phyloP scores from a whole-genome alignment of 176 grass and related monocot genomes.

The Saccharum officinarum region DNA sequence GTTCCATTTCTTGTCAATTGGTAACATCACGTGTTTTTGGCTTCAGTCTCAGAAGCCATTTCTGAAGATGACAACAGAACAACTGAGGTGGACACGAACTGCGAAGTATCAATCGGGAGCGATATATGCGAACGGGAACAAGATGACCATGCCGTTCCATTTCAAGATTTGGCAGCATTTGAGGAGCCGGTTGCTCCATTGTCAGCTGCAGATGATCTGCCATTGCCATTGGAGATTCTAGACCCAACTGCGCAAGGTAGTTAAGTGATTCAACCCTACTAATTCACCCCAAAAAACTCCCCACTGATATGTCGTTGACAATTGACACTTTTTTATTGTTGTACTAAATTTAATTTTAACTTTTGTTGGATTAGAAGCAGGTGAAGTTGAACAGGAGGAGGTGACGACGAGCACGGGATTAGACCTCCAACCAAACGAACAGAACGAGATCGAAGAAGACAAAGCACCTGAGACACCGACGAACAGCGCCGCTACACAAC shows the following conservation, averaged over 20 bases:
- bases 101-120: slow-evolving; percentile 75
- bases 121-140: slow-evolving; percentile 73
- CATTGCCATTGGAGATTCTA: slow-evolving; percentile 24
- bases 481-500: slow-evolving; percentile 46
- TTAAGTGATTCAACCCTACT: slow-evolving; percentile 1
- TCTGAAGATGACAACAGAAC: slow-evolving; percentile 52
- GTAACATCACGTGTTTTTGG: not conserved
- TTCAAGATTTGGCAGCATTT: slow-evolving; percentile 28
- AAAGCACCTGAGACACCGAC: slow-evolving; percentile 62
- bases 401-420: not conserved
- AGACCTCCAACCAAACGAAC: slow-evolving; percentile 16
- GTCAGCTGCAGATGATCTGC: slow-evolving; percentile 22
- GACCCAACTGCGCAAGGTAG: slow-evolving; percentile 38
- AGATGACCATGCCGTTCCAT: slow-evolving; percentile 19
- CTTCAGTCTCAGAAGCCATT: slow-evolving; percentile 30
- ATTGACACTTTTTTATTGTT: not conserved
- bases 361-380: slow-evolving; percentile 18
- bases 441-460: slow-evolving; percentile 60
- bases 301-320: not conserved
- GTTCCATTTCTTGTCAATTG: not conserved
- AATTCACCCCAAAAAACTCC: not conserved
- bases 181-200: slow-evolving; percentile 22
- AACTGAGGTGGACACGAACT: slow-evolving; percentile 51
- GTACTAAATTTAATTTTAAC: slow-evolving; percentile 9
- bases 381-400: slow-evolving; percentile 25